These are phyloP conservation scores for Sinapis alba DNA, from an alignment of 441 rosid genomes.

Conservation along the genomic window DNA sequence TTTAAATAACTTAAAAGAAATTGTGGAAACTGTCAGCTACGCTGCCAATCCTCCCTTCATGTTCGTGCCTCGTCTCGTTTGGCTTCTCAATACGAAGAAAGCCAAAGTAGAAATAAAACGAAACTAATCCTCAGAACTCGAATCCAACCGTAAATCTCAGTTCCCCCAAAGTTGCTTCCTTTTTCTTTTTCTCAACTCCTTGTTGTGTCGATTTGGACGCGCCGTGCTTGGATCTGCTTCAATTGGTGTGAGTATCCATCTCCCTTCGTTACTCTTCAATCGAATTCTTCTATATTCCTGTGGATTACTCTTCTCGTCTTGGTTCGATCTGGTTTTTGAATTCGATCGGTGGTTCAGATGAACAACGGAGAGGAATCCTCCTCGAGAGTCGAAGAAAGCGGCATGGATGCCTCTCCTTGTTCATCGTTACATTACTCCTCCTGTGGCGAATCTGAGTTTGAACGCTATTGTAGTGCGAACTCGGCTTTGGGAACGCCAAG, in stretches of 20 bases:
- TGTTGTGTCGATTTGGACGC: not conserved
- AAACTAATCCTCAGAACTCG: conserved; percentile 4
- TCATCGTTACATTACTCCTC: conserved; percentile 74
- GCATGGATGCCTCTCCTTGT: conserved; percentile 48
- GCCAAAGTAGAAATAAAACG: conserved; percentile 15
- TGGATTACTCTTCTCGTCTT: not conserved
- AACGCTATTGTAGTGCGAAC: conserved; percentile 83
- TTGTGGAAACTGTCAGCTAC: conserved; percentile 14
- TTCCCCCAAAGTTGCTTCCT: not conserved
- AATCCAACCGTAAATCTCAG: conserved; percentile 12
- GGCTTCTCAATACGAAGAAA: not conserved
- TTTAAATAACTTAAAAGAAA: not conserved
- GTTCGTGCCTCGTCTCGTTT: not conserved
- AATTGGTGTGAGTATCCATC: not conserved
- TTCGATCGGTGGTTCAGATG: conserved; percentile 42
- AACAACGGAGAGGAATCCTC: conserved; percentile 55
- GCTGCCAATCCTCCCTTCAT: not conserved
- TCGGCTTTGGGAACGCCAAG: conserved; percentile 85
- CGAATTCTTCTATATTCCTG: not conserved
- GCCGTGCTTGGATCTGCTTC: conserved; percentile 25
- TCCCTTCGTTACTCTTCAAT: not conserved
- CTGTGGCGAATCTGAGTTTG: conserved; percentile 83
- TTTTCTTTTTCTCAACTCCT: not conserved
- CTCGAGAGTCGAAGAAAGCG: conserved; percentile 42
- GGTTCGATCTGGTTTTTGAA: not conserved